Evolutionary conservation across 225 moss, liverwort and hornwort species (phyloP), one percentile per base, ranked within the genome.

Genomic region (Neckera pumila): DNA sequence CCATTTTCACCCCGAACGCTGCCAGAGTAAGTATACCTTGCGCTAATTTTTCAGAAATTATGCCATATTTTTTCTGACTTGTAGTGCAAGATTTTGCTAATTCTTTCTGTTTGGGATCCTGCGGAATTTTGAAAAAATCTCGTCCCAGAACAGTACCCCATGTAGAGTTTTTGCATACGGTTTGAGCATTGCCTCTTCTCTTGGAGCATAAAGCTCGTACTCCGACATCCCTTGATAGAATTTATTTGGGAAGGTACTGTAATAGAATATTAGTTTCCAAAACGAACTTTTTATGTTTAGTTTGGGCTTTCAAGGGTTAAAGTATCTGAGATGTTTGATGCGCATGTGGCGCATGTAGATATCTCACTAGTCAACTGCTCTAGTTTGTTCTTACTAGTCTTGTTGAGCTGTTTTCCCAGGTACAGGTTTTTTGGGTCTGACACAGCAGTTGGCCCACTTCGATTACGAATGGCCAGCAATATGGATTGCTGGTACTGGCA

Each of bases 341-440:
- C 28, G 62, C 81, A 42, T 81, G 87, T 71, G 53, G 26, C 40
- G 13, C 77, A 57, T 57, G 78, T 26, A 57, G 57, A 57, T 17
- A 67, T 69, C 59, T 65, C 58, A 58, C 36, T 19, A 69, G 45
- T 31, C 53, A 64, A 88, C 45, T 61, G 85, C 84, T 80, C 43
- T 63, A 22, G 42, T 56, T 87, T 85, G 79, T 75, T 76, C 53
- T 83, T 86, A 56, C 72, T 59, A 30, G 25, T 84, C 31, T 87
- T 91, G 54, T 67, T 85, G 87, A 73, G 64, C 82, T 91, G 53
- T 77, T 83, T 86, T 80, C 49, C 26, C 90, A 97, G 96, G 89
- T 97, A 95, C 84, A 94, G 94, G 42, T 95, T 95, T 84, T 95
- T 97, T 87, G 96, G 97, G 42, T 97, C 96, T 30, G 95, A 97